Conservation (phyloP, 441 rosid species). For the Pelargonium cotyledonis region DNA sequence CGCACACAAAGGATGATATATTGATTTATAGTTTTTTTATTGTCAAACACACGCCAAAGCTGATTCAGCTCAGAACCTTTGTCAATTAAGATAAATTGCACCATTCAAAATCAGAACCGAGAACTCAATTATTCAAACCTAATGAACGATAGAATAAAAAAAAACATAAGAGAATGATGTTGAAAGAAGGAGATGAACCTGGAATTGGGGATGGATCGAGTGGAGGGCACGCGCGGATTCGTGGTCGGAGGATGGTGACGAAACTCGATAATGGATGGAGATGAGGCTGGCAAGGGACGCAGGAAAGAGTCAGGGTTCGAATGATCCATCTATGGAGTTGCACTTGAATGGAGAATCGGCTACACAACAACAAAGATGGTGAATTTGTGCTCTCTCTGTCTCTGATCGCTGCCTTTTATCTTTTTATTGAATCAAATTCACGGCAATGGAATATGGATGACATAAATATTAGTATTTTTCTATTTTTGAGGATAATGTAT, state of each 20-base stretch:
- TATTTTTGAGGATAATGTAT: no score
- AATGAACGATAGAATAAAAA: neutral
- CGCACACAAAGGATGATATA: no score
- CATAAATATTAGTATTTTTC: no score
- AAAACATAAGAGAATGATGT: neutral
- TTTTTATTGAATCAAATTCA: no score
- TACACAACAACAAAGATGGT: neutral
- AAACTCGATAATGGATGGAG: neutral
- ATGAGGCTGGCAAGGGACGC: neutral
- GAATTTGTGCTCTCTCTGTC: neutral
- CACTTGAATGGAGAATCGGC: neutral
- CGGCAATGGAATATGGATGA: no score
- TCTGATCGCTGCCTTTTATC: neutral
- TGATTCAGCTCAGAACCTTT: neutral
- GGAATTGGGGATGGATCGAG: neutral
- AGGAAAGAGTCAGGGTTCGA: neutral
- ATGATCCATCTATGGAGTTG: neutral
- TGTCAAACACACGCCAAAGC: neutral
- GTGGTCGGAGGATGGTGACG: neutral
- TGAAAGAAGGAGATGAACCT: neutral
- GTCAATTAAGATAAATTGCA: neutral
- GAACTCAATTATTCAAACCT: neutral
- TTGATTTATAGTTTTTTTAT: no score
- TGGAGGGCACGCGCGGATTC: neutral
- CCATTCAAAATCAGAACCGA: neutral